Evolutionary conservation across 2,329 filamentous ascomycete genomes (phyloP).

Genomic region (Aspergillus sp.): DNA sequence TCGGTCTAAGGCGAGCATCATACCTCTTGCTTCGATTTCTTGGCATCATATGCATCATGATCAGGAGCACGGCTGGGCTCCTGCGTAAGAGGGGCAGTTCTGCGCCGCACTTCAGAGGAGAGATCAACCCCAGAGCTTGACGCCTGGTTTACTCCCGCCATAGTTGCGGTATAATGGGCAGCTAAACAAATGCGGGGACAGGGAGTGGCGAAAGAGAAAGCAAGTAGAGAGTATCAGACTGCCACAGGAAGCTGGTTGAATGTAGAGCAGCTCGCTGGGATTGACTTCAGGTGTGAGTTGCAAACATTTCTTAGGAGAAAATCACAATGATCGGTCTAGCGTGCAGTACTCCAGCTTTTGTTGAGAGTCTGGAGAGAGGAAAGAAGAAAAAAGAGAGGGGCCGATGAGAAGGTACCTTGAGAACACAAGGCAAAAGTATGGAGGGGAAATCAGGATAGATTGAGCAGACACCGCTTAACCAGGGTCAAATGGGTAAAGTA

Average conservation of each 20-base stretch:
- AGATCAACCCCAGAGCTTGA: slow-evolving; percentile 39
- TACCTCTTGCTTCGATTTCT: slow-evolving; percentile 42
- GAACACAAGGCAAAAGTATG: slow-evolving; percentile 7
- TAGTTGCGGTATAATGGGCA: slow-evolving; percentile 19
- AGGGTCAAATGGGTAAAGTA: background rate
- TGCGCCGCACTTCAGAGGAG: slow-evolving; percentile 41
- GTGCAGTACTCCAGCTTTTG: background rate
- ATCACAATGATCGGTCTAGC: background rate
- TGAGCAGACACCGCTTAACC: background rate
- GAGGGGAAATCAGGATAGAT: slow-evolving; percentile 10
- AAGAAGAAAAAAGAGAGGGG: background rate
- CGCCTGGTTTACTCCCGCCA: slow-evolving; percentile 36
- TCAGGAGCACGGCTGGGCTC: slow-evolving; percentile 26
- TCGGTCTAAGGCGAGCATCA: slow-evolving; percentile 6
- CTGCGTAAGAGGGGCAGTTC: slow-evolving; percentile 43
- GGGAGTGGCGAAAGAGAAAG: slow-evolving; percentile 15
- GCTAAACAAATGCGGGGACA: slow-evolving; percentile 9
- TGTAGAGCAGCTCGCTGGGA: background rate
- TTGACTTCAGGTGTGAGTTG: background rate
- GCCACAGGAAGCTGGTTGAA: background rate
- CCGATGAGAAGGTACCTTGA: background rate
- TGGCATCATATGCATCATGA: slow-evolving; percentile 33
- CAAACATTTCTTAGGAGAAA: background rate
- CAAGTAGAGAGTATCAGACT: background rate
- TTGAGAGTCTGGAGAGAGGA: background rate